Evolutionary conservation across 2,329 filamentous ascomycete genomes (phyloP).

Genomic region (Exserohilum turcica): DNA sequence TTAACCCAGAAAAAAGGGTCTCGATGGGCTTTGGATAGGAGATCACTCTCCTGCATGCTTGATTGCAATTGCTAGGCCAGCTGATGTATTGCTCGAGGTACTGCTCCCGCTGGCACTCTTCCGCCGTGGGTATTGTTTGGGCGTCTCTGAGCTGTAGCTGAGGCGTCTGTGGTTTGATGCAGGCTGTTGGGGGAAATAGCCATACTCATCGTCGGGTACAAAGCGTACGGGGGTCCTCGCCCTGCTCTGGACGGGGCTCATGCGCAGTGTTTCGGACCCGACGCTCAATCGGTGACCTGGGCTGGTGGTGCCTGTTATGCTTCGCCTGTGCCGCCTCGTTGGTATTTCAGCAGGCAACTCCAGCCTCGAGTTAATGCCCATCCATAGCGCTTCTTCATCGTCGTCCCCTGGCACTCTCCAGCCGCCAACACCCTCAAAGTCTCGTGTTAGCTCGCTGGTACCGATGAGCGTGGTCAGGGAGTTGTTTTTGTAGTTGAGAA

Average conservation of each 20-base stretch:
- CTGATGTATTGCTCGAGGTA: constrained; percentile 20
- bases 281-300: constrained; percentile 35
- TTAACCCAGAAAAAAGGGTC: background rate
- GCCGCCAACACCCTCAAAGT: constrained; percentile 54
- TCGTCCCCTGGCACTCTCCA: constrained; percentile 46
- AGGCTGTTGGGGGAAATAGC: constrained; percentile 39
- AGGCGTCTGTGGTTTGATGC: constrained; percentile 15
- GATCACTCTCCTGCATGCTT: constrained; percentile 19
- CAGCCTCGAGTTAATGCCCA: constrained; percentile 51
- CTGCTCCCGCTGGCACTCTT: constrained; percentile 37
- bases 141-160: constrained; percentile 30
- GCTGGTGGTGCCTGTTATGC: constrained; percentile 40
- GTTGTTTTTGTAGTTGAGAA: constrained; percentile 36
- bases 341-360: constrained; percentile 44
- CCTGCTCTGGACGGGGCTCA: constrained; percentile 47
- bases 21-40: too few species aligned
- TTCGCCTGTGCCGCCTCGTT: constrained; percentile 37
- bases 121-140: constrained; percentile 29
- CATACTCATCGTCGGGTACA: constrained; percentile 18
- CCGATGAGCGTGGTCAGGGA: constrained; percentile 44
- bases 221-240: constrained; percentile 41
- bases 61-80: constrained; percentile 18
- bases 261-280: constrained; percentile 44
- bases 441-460: constrained; percentile 41
- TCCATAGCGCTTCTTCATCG: constrained; percentile 53